Evolutionary conservation across 345 rosid genomes (phyloP).

Genomic region (Lepidium aucheri): DNA sequence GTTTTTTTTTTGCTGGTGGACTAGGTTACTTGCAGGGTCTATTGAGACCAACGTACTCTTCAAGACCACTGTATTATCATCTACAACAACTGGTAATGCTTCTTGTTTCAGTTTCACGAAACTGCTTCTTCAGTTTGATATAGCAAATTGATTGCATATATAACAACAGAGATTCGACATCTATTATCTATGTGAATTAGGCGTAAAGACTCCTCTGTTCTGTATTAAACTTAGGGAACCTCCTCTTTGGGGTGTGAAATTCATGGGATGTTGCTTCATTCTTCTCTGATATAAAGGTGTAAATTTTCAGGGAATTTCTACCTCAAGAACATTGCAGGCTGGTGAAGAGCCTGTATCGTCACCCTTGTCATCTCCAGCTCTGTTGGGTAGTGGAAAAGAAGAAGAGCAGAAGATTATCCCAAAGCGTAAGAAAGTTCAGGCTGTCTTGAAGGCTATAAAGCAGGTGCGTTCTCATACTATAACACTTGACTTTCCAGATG

Average conservation of each 20-base stretch:
- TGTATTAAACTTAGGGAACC: neutral
- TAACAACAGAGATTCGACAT: neutral
- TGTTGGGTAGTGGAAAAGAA: conserved; percentile 43
- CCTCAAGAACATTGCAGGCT: conserved; percentile 53
- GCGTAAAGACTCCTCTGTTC: neutral
- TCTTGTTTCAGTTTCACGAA: neutral
- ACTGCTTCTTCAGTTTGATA: neutral
- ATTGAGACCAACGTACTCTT: conserved; percentile 32
- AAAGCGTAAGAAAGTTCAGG: conserved; percentile 72
- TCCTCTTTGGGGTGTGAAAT: neutral
- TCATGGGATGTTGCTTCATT: neutral
- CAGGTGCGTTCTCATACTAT: conserved; percentile 36
- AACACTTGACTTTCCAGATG: neutral
- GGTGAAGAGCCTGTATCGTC: conserved; percentile 68
- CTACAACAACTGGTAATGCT: conserved; percentile 57
- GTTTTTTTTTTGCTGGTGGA: conserved; percentile 29
- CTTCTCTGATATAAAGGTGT: neutral
- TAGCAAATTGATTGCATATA: neutral
- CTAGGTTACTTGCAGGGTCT: conserved; percentile 30
- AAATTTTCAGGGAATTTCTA: conserved; percentile 57
- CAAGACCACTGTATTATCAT: conserved; percentile 56
- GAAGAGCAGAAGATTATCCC: conserved; percentile 53
- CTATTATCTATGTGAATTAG: neutral
- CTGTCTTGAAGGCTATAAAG: conserved; percentile 76
- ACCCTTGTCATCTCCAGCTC: conserved; percentile 59